Base-by-base conservation (phyloP, 2,329 filamentous ascomycete species). In the Drechmeria coniospora region DNA sequence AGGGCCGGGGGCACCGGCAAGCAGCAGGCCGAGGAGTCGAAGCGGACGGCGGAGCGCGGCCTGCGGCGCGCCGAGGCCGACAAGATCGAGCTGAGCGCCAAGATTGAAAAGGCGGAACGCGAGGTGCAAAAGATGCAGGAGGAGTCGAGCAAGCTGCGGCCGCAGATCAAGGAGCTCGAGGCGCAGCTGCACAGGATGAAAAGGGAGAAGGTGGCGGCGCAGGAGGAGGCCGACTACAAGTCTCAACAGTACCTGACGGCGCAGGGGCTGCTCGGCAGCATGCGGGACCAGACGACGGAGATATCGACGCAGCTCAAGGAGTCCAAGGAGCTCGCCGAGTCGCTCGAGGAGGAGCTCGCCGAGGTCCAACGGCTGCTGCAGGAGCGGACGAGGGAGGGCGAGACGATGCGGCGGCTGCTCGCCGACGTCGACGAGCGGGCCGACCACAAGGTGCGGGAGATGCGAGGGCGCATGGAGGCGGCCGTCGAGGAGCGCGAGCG, bases 401-500 rank as follows among this genome's bases (percentile, higher is more conserved):
- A 95, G 57, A 94, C 83, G 1, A 95, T 98, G 86, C 74, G 90
- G 19, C 67, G 84, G 26, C 65, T 95, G 33, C 61, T 98, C 9
- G 76, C 77, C 11, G 87, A 95, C 38, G 81, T 86, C 7, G 83
- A 95, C 49, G 72, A 79, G 33, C 68, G 81, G 8, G 75, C 86
- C 1, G 86, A 95, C 38, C 62, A 63, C 34, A 80, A 83, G 44
- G 70, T 92, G 12, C 74, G 82, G 16, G 87, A 95, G 38, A 90
- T 93, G 74, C 78, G 82, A 29, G 74, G 82, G 32, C 74, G 79
- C 2, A 77, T 95, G 65, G 87, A 95, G 44, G 65, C 80, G 1
- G 86, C 86, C 0, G 68, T 92, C n/a, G 86, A 94, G 49, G 90
- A 98, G 51, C 73, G 90, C 12, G 90, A 98, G 48, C 74, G 83